Evolutionary conservation across 225 moss, liverwort and hornwort genomes (phyloP).

Genomic region (Ulota crispa): DNA sequence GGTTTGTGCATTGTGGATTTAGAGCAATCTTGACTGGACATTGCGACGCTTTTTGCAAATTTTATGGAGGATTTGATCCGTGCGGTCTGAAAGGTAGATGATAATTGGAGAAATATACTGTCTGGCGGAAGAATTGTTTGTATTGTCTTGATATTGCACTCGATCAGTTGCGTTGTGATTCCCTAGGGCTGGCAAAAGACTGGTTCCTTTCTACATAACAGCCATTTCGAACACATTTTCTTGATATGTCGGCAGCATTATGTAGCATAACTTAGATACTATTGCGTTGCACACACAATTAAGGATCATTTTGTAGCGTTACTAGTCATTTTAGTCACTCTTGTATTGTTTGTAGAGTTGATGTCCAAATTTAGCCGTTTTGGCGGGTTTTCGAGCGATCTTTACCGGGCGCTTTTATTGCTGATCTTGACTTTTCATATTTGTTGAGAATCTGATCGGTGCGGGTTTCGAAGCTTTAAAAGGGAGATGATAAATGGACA

Average conservation of each 20-base stretch:
- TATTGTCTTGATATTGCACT: neutral
- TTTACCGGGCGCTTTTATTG: no score
- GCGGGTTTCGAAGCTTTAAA: no score
- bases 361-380: no score
- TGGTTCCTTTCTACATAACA: neutral
- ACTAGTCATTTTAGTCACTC: no score
- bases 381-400: no score
- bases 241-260: neutral
- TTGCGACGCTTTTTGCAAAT: neutral
- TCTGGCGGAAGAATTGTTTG: neutral
- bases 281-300: no score
- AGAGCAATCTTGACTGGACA: neutral
- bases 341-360: no score
- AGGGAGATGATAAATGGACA: no score
- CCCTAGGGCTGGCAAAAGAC: neutral
- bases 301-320: no score
- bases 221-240: neutral
- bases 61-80: conserved; percentile 28
- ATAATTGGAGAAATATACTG: neutral
- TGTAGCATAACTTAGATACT: neutral
- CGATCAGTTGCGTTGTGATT: neutral
- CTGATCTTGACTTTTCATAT: no score
- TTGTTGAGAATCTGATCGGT: no score
- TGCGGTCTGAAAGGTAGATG: conserved; percentile 3
- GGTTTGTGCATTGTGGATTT: neutral